Evolutionary conservation across 192 early-diverging fungal species (phyloP), one percentile per base, ranked within the genome.

Genomic region (Haplosporangium gracile): DNA sequence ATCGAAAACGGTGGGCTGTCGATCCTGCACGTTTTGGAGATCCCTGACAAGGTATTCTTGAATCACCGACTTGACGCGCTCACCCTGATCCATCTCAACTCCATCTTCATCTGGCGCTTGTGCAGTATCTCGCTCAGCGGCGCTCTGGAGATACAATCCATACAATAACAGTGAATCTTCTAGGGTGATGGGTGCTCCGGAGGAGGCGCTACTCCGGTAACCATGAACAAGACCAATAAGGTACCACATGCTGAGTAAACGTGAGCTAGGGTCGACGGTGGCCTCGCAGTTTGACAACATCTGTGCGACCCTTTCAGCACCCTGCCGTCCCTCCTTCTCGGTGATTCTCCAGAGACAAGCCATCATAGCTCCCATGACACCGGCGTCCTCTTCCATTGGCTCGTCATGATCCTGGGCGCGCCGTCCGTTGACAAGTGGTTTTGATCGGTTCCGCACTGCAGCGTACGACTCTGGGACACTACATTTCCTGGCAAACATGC

Each of bases 11-110:
- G 47, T 45, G 0, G 77, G 78, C 24, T 89, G 91, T 45, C 79
- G 84, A 68, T 92, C 91, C 72, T 92, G 91, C 45, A 93, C 79
- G 0, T 71, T 39, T 22, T 82, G 39, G 68, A 91, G 63, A 60
- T 92, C 91, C 2, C 88, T 76, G 2, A 87, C 77, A n/a, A 93
- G 74, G 16, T 88, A 88, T 5, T 88, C 78, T 20, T 78, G 81
- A 26, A 86, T 57, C 3, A 89, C 22, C 1, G 16, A 11, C 60
- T 53, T 53, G 38, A 68, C 32, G 1, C 38, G 26, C 5, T 90
- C 89, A 4, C 42, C 26, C 0, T 74, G 60, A 65, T 65, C 70
- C n/a, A 78, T 88, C 2, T 81, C 75, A 0, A 24, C 49, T 1
- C 82, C 77, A 20, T 87, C 86, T 11, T 76, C 77, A 29, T 76